Percentiles rank a stretch among this genome's conserved stretches.
Conservation (phyloP, 2,329 filamentous ascomycete genomes). For the Colletotrichum chrysophilum region DNA sequence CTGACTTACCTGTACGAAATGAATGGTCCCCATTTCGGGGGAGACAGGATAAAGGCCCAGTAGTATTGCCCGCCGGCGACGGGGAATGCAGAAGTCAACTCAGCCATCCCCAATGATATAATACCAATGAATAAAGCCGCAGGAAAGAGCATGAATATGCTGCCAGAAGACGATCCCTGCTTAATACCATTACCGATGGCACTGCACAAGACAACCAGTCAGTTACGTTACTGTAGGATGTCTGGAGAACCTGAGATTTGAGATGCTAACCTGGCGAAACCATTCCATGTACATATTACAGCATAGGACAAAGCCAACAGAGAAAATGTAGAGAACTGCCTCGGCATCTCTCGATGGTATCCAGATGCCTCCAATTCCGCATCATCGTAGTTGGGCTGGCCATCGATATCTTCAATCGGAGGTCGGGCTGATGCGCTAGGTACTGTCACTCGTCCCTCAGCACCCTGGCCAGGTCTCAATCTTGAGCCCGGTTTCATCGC, state of each 20-base stretch:
- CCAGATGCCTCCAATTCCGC: constrained; percentile 35
- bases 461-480: not conserved
- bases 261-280: constrained; percentile 26
- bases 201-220: not conserved
- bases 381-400: constrained; percentile 22
- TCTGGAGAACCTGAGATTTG: not conserved
- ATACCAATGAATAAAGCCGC: constrained; percentile 31
- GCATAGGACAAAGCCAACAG: constrained; percentile 32
- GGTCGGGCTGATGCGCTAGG: not conserved
- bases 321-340: constrained; percentile 32
- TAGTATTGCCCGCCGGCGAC: constrained; percentile 32
- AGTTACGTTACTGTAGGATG: not conserved
- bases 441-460: not conserved
- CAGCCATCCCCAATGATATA: constrained; percentile 30
- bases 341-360: constrained; percentile 33
- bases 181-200: constrained; percentile 30
- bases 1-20: not conserved
- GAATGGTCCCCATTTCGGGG: constrained; percentile 26
- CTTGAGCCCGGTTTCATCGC: not conserved
- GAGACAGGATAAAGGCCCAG: constrained; percentile 28
- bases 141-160: constrained; percentile 29
- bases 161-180: constrained; percentile 28
- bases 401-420: not conserved
- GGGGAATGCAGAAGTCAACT: constrained; percentile 29
- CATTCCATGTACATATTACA: constrained; percentile 34